Evolutionary conservation across 805 yeast genomes (phyloP), one percentile per base, ranked within the genome.

Genomic region (Saccharomycopsis microspora): DNA sequence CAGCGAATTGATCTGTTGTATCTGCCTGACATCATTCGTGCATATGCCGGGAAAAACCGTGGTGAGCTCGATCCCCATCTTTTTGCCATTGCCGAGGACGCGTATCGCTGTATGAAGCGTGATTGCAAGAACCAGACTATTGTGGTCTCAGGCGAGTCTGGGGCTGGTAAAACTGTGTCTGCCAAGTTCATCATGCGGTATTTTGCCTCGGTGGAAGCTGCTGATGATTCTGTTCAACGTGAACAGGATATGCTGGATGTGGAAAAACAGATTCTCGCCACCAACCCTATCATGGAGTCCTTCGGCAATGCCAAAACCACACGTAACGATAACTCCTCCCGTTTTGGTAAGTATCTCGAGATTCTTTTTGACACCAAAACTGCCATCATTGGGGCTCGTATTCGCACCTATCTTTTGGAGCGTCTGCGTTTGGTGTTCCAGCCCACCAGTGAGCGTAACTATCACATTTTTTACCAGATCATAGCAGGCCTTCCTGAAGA

Each of bases 291-390:
- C 57, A 84, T 93, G 82, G 98, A 93, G 68, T 93, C 97, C 0
- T 93, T 93, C 65, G 98, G 98, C 71, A 93, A 94, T 64, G 97
- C 98, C 5, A 90, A 90, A 62, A 90, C 98, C 2, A 83, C 96
- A 19, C 81, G 98, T 71, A 90, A 90, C 63, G 97, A 90, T 67
- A 90, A 90, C 66, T 93, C 97, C 32, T 90, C 97, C 30, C 82
- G 98, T 65, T 94, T 93, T 61, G 98, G 98, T 60, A 90, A 90
- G 65, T 90, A 90, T 63, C 71, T 90, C 56, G 97, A 90, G 66
- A 90, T 90, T 57, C 69, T 88, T 56, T 90, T 90, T 64, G 84
- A 87, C 65, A 65, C 74, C 28, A 60, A 76, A 30, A 80, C 84
- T 27, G 76, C 85, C 35, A 90, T 90, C 58, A 82, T 88, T 57